Evolutionary conservation across 148 eudicot species (phyloP).

Genomic region (Fagopyrum homotropicum): DNA sequence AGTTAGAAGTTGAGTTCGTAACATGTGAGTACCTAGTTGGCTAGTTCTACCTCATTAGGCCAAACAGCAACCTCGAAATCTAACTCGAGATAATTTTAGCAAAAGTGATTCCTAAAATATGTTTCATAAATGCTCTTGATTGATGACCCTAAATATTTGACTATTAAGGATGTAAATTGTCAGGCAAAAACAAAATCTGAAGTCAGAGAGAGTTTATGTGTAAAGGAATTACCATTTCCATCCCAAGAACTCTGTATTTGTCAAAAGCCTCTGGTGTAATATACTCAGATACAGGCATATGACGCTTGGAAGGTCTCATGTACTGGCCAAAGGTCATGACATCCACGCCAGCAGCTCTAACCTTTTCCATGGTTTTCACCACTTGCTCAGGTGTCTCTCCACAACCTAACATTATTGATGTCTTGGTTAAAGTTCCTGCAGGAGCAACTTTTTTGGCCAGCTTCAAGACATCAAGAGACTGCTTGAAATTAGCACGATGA

Average conservation of each 20-base stretch:
- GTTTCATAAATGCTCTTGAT: neutral
- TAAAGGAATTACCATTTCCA: conserved; percentile 64
- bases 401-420: conserved; percentile 92
- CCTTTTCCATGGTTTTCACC: conserved; percentile 89
- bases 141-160: neutral
- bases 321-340: conserved; percentile 98
- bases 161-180: neutral
- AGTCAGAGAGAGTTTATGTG: neutral
- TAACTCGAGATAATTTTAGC: neutral
- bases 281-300: conserved; percentile 91
- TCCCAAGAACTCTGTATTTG: conserved; percentile 69
- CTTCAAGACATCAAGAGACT: conserved; percentile 75
- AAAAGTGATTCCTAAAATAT: neutral
- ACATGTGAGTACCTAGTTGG: neutral
- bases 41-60: neutral
- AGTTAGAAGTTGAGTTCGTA: neutral
- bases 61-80: neutral
- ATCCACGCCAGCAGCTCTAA: conserved; percentile 96
- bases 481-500: conserved; percentile 91
- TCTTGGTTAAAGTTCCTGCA: conserved; percentile 85
- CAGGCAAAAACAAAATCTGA: neutral
- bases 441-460: conserved; percentile 87
- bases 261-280: conserved; percentile 92
- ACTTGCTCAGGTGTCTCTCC: conserved; percentile 97
- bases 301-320: conserved; percentile 95